These are phyloP conservation scores for Botrytis fabae DNA, from an alignment of 2,329 filamentous ascomycete species.

Conservation along the genomic window DNA sequence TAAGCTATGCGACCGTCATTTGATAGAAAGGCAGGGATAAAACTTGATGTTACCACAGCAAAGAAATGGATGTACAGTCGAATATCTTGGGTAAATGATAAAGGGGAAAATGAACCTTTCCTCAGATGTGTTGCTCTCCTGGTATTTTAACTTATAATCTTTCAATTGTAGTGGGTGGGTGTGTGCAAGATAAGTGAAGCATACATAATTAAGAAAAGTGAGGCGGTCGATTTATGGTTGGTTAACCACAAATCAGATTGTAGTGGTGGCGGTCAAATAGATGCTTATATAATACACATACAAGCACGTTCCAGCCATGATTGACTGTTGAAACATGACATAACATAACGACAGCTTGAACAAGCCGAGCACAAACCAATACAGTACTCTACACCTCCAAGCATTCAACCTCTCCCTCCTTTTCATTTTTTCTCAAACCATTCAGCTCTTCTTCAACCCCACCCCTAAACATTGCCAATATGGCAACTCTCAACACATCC, in stretches of 20 bases:
- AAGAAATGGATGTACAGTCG: conserved; percentile 8
- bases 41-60: not conserved
- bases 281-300: conserved; percentile 5
- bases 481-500: conserved; percentile 80
- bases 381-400: conserved; percentile 7
- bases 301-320: conserved; percentile 13
- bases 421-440: not conserved
- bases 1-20: conserved; percentile 19
- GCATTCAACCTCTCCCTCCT: not conserved
- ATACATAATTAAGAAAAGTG: conserved; percentile 10
- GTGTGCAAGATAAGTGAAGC: conserved; percentile 7
- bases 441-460: not conserved
- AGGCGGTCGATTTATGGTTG: conserved; percentile 18
- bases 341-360: conserved; percentile 13
- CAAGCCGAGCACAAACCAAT: conserved; percentile 19
- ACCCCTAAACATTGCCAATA: conserved; percentile 42
- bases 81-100: not conserved
- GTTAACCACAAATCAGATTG: not conserved
- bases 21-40: conserved; percentile 13
- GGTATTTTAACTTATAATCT: not conserved
- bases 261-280: conserved; percentile 19
- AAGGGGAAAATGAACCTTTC: conserved; percentile 13
- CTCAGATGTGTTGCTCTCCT: conserved; percentile 9
- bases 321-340: conserved; percentile 16
- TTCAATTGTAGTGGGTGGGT: conserved; percentile 2